Percentiles rank a stretch among this genome's conserved stretches.
phyloP scores from a whole-genome alignment of 2,329 filamentous ascomycete genomes.

The Epichloe brachyelytri region DNA sequence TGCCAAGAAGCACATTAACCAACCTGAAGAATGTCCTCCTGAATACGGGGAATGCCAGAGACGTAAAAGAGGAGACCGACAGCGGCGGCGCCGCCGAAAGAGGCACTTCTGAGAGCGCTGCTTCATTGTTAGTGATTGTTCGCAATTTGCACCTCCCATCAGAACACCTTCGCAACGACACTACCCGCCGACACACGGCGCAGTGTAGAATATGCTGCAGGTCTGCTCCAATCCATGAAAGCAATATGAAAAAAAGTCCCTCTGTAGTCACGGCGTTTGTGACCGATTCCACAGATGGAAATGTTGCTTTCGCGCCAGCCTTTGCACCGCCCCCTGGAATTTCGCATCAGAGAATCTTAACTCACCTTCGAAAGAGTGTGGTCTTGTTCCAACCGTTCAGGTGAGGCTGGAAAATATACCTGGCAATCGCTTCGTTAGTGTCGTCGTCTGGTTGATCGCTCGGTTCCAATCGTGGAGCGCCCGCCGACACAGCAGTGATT shows the following conservation, averaged over 20 bases:
- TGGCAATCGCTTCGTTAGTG: constrained; percentile 22
- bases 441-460: not conserved
- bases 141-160: not conserved
- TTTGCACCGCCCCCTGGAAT: not conserved
- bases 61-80: constrained; percentile 46
- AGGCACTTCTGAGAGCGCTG: constrained; percentile 21
- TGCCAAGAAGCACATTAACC: constrained; percentile 7
- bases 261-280: not conserved
- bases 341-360: constrained; percentile 7
- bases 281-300: too few species aligned
- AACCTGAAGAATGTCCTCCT: constrained; percentile 46
- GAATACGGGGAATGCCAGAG: constrained; percentile 48
- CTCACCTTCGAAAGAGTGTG: constrained; percentile 38
- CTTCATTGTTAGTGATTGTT: not conserved
- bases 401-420: constrained; percentile 47
- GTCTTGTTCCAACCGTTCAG: constrained; percentile 35
- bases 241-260: not conserved
- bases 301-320: not conserved
- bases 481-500: not conserved
- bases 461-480: not conserved
- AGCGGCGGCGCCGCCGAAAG: constrained; percentile 44
- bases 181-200: not conserved
- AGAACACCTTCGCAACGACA: not conserved
- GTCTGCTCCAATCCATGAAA: not conserved
- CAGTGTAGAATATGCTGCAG: not conserved